Base-by-base conservation (phyloP, 2,329 filamentous ascomycete genomes). In the Pseudophaeomoniella oleicola region DNA sequence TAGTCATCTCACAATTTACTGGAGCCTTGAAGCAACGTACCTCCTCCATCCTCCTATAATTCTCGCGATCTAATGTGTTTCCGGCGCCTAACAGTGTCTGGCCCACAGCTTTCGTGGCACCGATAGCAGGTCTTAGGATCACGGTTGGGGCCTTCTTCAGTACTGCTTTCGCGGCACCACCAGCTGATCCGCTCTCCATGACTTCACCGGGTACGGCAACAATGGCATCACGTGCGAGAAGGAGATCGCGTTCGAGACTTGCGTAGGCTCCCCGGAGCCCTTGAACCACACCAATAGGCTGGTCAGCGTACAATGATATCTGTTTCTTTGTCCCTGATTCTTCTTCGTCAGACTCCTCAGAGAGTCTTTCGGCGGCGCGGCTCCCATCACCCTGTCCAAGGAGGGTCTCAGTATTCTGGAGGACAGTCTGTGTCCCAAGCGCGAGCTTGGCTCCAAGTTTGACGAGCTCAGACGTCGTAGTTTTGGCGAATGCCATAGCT, bases 381-480 rank as follows among this genome's bases (percentile, higher is more conserved):
- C n/a, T n/a, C n/a, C n/a, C n/a, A n/a, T n/a, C n/a, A n/a, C n/a
- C n/a, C 64, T 63, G 12, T 60, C 65, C 59, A 29, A 94, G 67
- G 42, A 94, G 68, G 13, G 75, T 82, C 56, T 98, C 92, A 0
- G 87, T 86, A 13, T 81, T 82, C 52, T 94, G 81, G 1, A 98
- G 71, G 12, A 87, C 76, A n/a, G 81, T 90, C 51, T 96, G 90
- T 3, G 92, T 94, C 19, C 90, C 90, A 35, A 96, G 83, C 1
- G 88, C 88, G 35, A 96, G 67, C 57, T 94, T 96, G 32, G 90
- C 90, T 10, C 90, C 88, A 0, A 98, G 67, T 50, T 90, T 90
- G 44, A 94, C 81, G n/a, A 96, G 69, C 53, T 94, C 90, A 1
- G 81, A 92, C 2, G 87, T 87, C 0, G 90, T 98, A 1, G 86